These are phyloP conservation scores for Penicillium bialowiezense DNA, from an alignment of 495 filamentous ascomycete species.

Conservation along the genomic window DNA sequence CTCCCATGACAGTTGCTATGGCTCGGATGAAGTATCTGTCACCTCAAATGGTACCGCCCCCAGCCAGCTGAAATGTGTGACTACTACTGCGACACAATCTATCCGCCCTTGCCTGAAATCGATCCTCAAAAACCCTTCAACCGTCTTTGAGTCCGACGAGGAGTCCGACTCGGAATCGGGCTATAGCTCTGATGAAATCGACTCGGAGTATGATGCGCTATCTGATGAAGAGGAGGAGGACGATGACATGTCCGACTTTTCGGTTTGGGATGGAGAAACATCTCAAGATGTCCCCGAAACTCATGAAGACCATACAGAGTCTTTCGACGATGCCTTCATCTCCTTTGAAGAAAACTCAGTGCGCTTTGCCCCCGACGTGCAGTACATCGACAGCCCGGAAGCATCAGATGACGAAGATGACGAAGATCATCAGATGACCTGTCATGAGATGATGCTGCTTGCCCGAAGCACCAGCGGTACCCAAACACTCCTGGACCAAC, in stretches of 20 bases:
- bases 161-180: conserved; percentile 40
- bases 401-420: conserved; percentile 25
- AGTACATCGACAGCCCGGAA: conserved; percentile 36
- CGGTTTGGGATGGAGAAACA: conserved; percentile 32
- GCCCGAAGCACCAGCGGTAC: conserved; percentile 25
- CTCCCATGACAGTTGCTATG: conserved; percentile 47
- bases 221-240: conserved; percentile 33
- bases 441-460: conserved; percentile 44
- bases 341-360: conserved; percentile 36
- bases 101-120: conserved; percentile 35
- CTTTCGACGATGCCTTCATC: conserved; percentile 42
- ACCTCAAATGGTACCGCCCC: conserved; percentile 30
- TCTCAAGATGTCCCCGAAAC: conserved; percentile 30
- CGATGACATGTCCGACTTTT: conserved; percentile 34
- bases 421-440: conserved; percentile 36
- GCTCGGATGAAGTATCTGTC: conserved; percentile 43
- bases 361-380: conserved; percentile 35
- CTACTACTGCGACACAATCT: conserved; percentile 15
- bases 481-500: conserved; percentile 5
- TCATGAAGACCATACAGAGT: conserved; percentile 33
- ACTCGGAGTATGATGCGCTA: conserved; percentile 32
- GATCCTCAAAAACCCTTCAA: conserved; percentile 38
- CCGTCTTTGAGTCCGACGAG: conserved; percentile 18
- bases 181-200: conserved; percentile 41
- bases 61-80: conserved; percentile 19